These are phyloP conservation scores for Apiospora sp. DNA, from an alignment of 2,329 filamentous ascomycete species.

Conservation along the genomic window DNA sequence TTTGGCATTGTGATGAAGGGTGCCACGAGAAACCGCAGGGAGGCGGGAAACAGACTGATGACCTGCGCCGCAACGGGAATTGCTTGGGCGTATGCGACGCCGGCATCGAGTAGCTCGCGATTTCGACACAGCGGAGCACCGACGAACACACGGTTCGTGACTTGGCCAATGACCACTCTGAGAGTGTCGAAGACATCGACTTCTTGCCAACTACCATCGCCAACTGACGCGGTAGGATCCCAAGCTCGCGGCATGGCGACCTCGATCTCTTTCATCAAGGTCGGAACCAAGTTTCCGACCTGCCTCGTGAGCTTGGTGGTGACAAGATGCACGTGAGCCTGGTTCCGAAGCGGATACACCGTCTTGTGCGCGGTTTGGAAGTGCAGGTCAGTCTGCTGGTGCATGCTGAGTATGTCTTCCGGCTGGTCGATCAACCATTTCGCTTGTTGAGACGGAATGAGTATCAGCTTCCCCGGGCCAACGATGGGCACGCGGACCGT, in stretches of 20 bases:
- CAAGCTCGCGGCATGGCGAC: not conserved
- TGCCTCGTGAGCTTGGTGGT: slow-evolving; percentile 18
- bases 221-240: not conserved
- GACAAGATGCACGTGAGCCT: slow-evolving; percentile 20
- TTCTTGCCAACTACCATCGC: not conserved
- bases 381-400: slow-evolving; percentile 23
- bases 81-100: slow-evolving; percentile 32
- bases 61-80: slow-evolving; percentile 31
- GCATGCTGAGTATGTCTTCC: slow-evolving; percentile 22
- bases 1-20: slow-evolving; percentile 33
- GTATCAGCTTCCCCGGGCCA: slow-evolving; percentile 4
- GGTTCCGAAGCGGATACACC: slow-evolving; percentile 20
- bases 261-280: not conserved
- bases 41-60: slow-evolving; percentile 31
- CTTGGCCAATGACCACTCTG: slow-evolving; percentile 26
- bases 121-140: slow-evolving; percentile 35
- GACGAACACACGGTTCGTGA: slow-evolving; percentile 34
- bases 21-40: slow-evolving; percentile 32
- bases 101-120: slow-evolving; percentile 31
- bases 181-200: slow-evolving; percentile 26
- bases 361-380: slow-evolving; percentile 23
- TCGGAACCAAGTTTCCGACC: not conserved
- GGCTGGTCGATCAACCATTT: slow-evolving; percentile 20
- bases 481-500: slow-evolving; percentile 13
- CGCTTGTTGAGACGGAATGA: not conserved